Conservation (phyloP, 805 yeast species). For the Tetrapisispora namnaoensis region DNA sequence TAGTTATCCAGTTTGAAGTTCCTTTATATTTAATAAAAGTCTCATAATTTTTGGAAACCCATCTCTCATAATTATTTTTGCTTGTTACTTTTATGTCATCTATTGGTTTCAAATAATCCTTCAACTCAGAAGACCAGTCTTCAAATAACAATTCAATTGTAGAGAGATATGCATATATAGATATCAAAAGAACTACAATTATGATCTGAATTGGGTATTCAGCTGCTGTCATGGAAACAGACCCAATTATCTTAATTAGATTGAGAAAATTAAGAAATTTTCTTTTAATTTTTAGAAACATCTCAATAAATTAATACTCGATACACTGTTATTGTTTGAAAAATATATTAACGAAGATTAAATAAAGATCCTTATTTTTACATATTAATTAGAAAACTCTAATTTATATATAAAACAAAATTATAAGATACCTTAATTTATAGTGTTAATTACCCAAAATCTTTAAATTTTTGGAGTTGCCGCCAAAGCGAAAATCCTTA, state of each 20-base stretch:
- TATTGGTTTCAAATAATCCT: conserved; percentile 31
- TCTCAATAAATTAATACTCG: not conserved
- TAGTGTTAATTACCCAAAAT: too few relatives aligned
- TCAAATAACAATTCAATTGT: conserved; percentile 55
- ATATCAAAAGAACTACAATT: conserved; percentile 57
- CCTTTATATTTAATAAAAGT: conserved; percentile 17
- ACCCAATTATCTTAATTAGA: conserved; percentile 27
- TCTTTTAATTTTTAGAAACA: not conserved
- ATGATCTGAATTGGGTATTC: conserved; percentile 84
- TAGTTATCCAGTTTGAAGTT: conserved; percentile 14
- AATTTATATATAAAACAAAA: too few relatives aligned
- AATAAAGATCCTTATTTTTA: too few relatives aligned
- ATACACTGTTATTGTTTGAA: too few relatives aligned
- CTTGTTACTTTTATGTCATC: not conserved
- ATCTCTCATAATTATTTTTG: conserved; percentile 1
- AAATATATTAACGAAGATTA: too few relatives aligned
- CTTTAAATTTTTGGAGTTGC: too few relatives aligned
- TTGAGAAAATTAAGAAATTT: conserved; percentile 14
- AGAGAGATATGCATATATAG: conserved; percentile 71
- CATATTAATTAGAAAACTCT: too few relatives aligned
- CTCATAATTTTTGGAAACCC: conserved; percentile 17
- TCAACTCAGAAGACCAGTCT: conserved; percentile 29
- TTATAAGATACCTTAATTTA: too few relatives aligned
- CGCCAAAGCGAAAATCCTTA: too few relatives aligned
- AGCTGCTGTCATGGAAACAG: conserved; percentile 47